phyloP scores from a whole-genome alignment of 2,329 filamentous ascomycete genomes.

The Calonectria multiphialidica region DNA sequence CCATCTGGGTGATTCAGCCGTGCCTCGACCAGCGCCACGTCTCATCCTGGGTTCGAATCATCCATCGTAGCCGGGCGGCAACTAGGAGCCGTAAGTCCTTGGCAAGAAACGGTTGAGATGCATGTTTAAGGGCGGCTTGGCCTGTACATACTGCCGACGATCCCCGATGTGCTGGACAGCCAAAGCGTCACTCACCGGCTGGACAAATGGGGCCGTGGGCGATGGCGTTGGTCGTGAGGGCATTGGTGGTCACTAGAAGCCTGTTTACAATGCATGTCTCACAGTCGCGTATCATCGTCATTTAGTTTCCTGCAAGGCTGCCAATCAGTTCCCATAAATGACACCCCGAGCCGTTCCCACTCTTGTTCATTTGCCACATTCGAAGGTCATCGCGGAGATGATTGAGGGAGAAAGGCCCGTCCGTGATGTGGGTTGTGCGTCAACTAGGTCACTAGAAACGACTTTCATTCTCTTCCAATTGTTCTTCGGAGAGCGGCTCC shows the following conservation, averaged over 20 bases:
- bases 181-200: slow-evolving; percentile 33
- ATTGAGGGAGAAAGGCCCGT: background rate
- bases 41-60: slow-evolving; percentile 28
- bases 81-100: slow-evolving; percentile 3
- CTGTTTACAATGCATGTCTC: background rate
- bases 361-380: background rate
- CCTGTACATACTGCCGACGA: slow-evolving; percentile 3
- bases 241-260: background rate
- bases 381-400: background rate
- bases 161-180: slow-evolving; percentile 29
- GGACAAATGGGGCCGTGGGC: slow-evolving; percentile 20
- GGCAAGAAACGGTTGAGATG: slow-evolving; percentile 3
- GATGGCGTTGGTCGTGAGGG: background rate
- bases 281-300: background rate
- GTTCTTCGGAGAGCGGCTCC: background rate
- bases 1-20: background rate
- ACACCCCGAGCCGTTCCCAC: background rate
- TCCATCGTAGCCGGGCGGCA: slow-evolving; percentile 27
- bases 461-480: background rate
- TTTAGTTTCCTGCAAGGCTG: background rate
- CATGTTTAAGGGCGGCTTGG: slow-evolving; percentile 1
- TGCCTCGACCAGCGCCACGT: slow-evolving; percentile 40
- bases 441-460: background rate
- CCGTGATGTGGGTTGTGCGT: background rate
- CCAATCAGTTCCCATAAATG: slow-evolving; percentile 29